Base-by-base conservation (phyloP, 164 flowering plant genomes). In the Cinnamomum micranthum region DNA sequence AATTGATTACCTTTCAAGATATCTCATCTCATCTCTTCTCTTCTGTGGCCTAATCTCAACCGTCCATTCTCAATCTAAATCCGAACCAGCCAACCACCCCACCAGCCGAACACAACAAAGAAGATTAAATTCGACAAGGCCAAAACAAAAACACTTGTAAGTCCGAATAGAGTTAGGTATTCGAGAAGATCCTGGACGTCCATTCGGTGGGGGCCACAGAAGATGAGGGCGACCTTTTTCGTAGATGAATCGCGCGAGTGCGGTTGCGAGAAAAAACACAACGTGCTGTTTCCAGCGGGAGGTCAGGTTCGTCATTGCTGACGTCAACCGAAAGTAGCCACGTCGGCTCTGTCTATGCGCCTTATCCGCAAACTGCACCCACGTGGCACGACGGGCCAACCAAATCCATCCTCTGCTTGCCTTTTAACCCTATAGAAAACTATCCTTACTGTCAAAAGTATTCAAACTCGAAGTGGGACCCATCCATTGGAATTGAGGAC, bases 321-420 rank as follows among this genome's bases (percentile, higher is more conserved):
- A 73, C 75, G 75, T 62, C 67, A 41, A 2, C n/a, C 12, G 7
- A 31, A 11, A 24, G 3, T 0, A 1, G 28, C 64, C 73, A 71
- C 64, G 64, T 71, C 64, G 24, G 2, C 47, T 64, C 67, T 27
- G 28, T 27, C 19, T 0, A 33, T 15, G 71, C 51, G 19, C 68
- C 77, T 70, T 75, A 75, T 75, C 77, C 73, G 72, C 58, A 22
- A 22, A 71, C 55, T 15, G 41, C 20, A 50, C 22, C 74, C 73
- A 75, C 63, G 77, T 75, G 70, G 63, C 71, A 15, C 20, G 20
- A 22, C 50, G n/a, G 47, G 51, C 17, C 25, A n/a, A 1, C 27
- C 20, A 12, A 23, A 24, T 22, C 60, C 28, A 65, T 70, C 60
- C 72, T 50, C 6, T 4, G 25, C 65, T 52, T 0, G 59, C 20